Evolutionary conservation across 1,284 basidiomycete genomes (phyloP).

Genomic region (Pisolithus thermaeus): DNA sequence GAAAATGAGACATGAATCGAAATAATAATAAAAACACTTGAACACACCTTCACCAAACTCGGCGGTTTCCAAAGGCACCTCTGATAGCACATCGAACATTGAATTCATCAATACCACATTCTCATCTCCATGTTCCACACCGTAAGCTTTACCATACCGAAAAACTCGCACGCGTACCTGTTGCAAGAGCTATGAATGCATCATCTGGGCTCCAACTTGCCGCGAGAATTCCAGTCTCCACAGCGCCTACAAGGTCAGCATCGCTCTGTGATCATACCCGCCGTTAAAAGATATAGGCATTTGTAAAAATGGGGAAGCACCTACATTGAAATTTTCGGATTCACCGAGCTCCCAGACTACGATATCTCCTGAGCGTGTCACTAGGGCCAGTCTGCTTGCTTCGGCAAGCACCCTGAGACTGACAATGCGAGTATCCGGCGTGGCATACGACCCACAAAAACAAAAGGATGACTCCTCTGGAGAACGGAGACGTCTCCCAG

Average conservation of each 20-base stretch:
- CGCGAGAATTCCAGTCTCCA: conserved; percentile 80
- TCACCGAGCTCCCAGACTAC: conserved; percentile 58
- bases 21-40: background rate
- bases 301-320: conserved; percentile 10
- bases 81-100: conserved; percentile 84
- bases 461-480: conserved; percentile 13
- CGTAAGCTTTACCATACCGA: background rate
- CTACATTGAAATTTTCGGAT: conserved; percentile 36
- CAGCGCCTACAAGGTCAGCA: conserved; percentile 75
- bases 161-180: conserved; percentile 43
- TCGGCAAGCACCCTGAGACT: conserved; percentile 66
- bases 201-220: conserved; percentile 92
- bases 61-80: conserved; percentile 62
- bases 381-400: conserved; percentile 51
- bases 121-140: conserved; percentile 38
- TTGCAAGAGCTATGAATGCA: conserved; percentile 74
- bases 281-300: background rate
- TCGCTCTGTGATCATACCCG: conserved; percentile 11
- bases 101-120: conserved; percentile 88
- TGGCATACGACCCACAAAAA: conserved; percentile 26
- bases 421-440: conserved; percentile 40
- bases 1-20: conserved; percentile 9
- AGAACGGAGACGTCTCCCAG: conserved; percentile 13
- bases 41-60: conserved; percentile 81
- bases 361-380: conserved; percentile 77